Percentiles rank a stretch among this genome's conserved stretches.
These are phyloP conservation scores for Penicillium sp. DNA, from an alignment of 2,329 filamentous ascomycete species.

Conservation along the genomic window DNA sequence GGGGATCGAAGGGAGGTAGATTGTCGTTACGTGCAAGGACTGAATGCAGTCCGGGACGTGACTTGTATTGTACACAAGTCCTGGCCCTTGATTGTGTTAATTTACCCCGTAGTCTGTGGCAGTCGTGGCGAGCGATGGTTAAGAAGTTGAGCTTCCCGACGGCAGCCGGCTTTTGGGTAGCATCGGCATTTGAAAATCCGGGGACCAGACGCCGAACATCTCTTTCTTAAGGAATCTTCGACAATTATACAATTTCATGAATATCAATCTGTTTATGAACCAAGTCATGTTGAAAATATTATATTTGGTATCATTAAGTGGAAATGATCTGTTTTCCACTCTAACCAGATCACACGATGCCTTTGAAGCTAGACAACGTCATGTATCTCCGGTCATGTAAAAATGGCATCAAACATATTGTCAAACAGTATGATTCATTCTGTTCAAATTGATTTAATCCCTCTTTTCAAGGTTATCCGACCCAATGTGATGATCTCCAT, in stretches of 20 bases:
- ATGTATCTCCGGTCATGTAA: background rate
- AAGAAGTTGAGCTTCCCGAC: background rate
- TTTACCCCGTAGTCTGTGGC: background rate
- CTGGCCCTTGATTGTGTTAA: background rate
- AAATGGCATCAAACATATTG: background rate
- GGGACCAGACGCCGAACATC: background rate
- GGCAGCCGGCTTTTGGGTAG: background rate
- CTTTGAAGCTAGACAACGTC: too few species aligned
- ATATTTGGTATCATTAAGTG: background rate
- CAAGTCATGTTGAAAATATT: too few species aligned
- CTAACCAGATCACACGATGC: background rate
- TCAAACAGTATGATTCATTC: background rate
- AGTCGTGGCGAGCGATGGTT: background rate
- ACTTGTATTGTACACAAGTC: too few species aligned
- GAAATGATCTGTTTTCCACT: background rate
- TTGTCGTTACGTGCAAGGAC: background rate
- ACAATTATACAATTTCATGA: background rate
- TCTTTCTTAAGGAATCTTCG: background rate
- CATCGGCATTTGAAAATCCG: background rate
- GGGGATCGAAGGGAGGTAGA: background rate
- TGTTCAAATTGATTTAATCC: background rate
- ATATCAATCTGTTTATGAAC: background rate
- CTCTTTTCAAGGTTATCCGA: background rate
- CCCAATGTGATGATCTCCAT: background rate
- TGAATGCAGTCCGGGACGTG: background rate